Base-by-base conservation (phyloP, 768 basidiomycete genomes). In the Boletus rufocinnamomeus region DNA sequence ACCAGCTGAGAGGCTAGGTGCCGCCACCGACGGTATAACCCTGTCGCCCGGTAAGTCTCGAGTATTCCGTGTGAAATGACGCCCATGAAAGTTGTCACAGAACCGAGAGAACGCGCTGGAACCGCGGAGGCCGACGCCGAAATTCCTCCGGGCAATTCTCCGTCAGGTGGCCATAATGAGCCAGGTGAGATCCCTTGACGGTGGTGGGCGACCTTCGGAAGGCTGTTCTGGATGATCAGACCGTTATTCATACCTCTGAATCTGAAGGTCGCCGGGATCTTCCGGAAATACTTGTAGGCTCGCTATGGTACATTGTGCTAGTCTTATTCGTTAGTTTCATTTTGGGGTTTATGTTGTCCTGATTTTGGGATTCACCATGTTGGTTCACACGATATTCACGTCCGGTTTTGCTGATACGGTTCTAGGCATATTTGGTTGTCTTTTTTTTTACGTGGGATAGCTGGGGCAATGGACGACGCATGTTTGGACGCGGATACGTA, bases 161-260 rank as follows among this genome's bases (percentile, higher is more conserved):
- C 49, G 50, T 43, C 57, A n/a, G 67, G 43, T 48, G 56, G 54
- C 19, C 58, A 59, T 10, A 47, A 61, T 40, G 66, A 59, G 54
- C 55, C 54, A 37, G 65, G 50, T 46, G 56, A 62, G 64, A 61
- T 47, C 59, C 76, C 77, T 66, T 80, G 78, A 80, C 78, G 77
- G 74, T 78, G 70, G 76, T 75, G 78, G 79, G 78, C 78, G 78
- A 75, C 78, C 73, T 75, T 80, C 67, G 73, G 78, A 72, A 68
- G 67, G 61, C 69, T 79, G 65, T 72, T 73, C 60, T 79, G 74
- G 76, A 69, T 79, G 57, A 73, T 75, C 61, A 70, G 72, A 66
- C 77, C 76, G 50, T 59, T 77, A 54, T 66, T 76, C 62, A 67
- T 77, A 63, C 78, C 77, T 56, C 69, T 79, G 64, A 65, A 75